Evolutionary conservation across 495 filamentous ascomycete species (phyloP).

Genomic region (Ramalina peruviana): DNA sequence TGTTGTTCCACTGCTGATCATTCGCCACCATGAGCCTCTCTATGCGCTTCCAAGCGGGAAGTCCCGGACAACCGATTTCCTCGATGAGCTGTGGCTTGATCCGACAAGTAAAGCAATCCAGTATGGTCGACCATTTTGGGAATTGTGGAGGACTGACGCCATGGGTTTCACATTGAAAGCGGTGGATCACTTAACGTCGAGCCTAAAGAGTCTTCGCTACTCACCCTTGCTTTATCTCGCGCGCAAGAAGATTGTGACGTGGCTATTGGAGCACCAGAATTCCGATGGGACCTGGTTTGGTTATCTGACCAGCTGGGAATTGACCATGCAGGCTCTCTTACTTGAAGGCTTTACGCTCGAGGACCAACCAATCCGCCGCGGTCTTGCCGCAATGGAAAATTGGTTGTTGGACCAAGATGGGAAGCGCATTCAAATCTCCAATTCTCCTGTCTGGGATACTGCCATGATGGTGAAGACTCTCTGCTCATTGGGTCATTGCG

Average conservation of each 20-base stretch:
- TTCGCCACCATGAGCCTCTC: conserved; percentile 24
- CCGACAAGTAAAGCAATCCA: conserved; percentile 19
- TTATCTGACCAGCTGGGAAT: conserved; percentile 8
- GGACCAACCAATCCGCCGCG: background rate
- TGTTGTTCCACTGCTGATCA: conserved; percentile 23
- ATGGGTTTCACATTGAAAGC: conserved; percentile 16
- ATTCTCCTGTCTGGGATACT: conserved; percentile 20
- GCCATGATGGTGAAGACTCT: conserved; percentile 13
- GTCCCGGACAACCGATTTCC: conserved; percentile 17
- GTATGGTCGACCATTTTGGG: conserved; percentile 10
- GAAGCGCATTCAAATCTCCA: conserved; percentile 10
- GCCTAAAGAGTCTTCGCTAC: conserved; percentile 12
- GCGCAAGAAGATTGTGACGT: background rate
- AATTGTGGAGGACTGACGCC: conserved; percentile 9
- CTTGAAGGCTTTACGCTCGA: conserved; percentile 13
- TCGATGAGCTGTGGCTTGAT: conserved; percentile 30
- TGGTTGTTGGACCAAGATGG: conserved; percentile 9
- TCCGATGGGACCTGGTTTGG: conserved; percentile 13
- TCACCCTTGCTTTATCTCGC: conserved; percentile 7
- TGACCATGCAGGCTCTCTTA: conserved; percentile 6
- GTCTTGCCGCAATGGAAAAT: conserved; percentile 12
- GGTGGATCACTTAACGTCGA: conserved; percentile 17
- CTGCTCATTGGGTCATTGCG: background rate
- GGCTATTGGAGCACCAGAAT: conserved; percentile 12
- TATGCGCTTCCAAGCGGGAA: conserved; percentile 24